Base-by-base conservation (phyloP, 257 asterid species). In the Jacaranda copaia region DNA sequence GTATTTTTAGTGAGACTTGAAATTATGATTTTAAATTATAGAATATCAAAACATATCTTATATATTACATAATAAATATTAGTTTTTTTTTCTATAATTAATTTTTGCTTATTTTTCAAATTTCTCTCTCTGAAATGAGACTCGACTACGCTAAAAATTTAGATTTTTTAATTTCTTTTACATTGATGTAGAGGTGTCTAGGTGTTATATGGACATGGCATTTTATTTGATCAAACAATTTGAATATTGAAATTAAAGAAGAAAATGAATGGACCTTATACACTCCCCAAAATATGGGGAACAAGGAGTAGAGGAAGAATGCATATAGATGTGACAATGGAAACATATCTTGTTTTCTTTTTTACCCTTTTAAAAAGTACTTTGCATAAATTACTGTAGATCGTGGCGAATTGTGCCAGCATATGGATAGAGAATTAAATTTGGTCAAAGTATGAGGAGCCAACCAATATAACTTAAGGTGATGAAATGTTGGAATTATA, bases 371-470 rank as follows among this genome's bases (percentile, higher is more conserved):
- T 46, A 36, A 68, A 14, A 40, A 14, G 25, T 2, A 32, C 40
- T 43, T 55, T 52, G 7, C 35, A 57, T 2, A 62, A 61, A 20
- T 5, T 12, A 18, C 73, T 40, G 73, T 70, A 52, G 56, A 51
- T 77, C 18, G 13, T 42, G 63, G 39, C 13, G 15, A 32, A 62
- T 3, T 36, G 38, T 36, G 64, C n/a, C 8, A 1, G 15, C 14
- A 14, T 1, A 20, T 5, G 15, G 11, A 11, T 10, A 7, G 36
- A 53, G 14, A 10, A 55, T 3, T 58, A 18, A 63, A 60, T 35
- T 62, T 39, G 38, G 77, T 80, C 79, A 36, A 56, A 80, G 74
- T 73, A 74, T 52, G 68, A 74, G 9, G 5, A 32, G 77, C 80
- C 83, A 80, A 75, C 35, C 49, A 57, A 32, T 60, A 70, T 36